phyloP scores from a whole-genome alignment of 202 grass and related monocot species.

The Bolboschoenoplectus hybrid region DNA sequence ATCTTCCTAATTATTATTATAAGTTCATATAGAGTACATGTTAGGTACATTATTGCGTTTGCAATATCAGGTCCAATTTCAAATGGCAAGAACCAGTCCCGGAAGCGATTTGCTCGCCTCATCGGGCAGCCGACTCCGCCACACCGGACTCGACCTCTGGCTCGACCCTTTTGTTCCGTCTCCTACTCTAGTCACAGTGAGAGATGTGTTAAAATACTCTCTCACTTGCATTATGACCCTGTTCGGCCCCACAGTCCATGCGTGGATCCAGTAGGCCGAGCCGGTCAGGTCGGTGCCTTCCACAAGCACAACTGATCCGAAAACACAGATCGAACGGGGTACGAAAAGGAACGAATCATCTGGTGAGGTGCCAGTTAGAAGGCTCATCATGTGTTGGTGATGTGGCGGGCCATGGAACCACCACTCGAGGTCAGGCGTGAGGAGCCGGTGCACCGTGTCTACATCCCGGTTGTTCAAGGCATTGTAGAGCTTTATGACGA shows the following conservation, averaged over 20 bases:
- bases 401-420: slow-evolving; percentile 83
- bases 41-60: slow-evolving; percentile 10
- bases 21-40: not conserved
- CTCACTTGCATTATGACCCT: slow-evolving; percentile 66
- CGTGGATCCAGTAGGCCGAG: slow-evolving; percentile 70
- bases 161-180: slow-evolving; percentile 24
- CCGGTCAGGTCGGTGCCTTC: slow-evolving; percentile 62
- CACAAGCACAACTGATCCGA: slow-evolving; percentile 70
- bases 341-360: slow-evolving; percentile 34
- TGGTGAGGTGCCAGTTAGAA: slow-evolving; percentile 66
- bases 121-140: slow-evolving; percentile 61
- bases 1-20: not conserved
- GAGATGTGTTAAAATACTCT: slow-evolving; percentile 88
- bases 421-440: slow-evolving; percentile 84
- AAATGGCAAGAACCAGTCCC: slow-evolving; percentile 69
- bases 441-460: slow-evolving; percentile 58
- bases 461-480: slow-evolving; percentile 63
- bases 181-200: slow-evolving; percentile 63
- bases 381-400: slow-evolving; percentile 83
- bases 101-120: slow-evolving; percentile 53
- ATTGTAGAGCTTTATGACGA: slow-evolving; percentile 65
- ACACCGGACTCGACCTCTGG: slow-evolving; percentile 19
- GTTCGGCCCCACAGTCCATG: slow-evolving; percentile 67
- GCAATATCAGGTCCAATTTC: slow-evolving; percentile 25
- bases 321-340: slow-evolving; percentile 45